Evolutionary conservation across 179 eudicot species (phyloP).

Genomic region (Beta macrorhiza): DNA sequence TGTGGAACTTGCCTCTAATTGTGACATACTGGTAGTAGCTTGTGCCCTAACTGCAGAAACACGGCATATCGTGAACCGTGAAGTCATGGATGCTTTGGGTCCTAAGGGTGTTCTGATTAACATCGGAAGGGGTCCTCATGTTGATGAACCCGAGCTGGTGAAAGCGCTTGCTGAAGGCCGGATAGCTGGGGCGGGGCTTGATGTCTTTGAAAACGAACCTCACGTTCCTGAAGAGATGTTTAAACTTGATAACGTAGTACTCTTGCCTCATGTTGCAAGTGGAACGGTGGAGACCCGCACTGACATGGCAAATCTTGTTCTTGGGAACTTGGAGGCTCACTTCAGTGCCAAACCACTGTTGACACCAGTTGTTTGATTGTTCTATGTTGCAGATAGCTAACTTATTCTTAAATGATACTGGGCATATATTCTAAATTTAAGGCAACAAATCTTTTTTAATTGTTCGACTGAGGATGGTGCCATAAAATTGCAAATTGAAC

Average conservation of each 20-base stretch:
- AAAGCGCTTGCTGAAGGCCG: slow-evolving; percentile 47
- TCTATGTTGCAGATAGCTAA: background rate
- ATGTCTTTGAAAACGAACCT: slow-evolving; percentile 51
- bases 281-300: slow-evolving; percentile 44
- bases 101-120: slow-evolving; percentile 52
- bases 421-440: too few relatives aligned
- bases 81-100: slow-evolving; percentile 48
- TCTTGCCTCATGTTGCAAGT: slow-evolving; percentile 48
- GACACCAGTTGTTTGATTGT: slow-evolving; percentile 43
- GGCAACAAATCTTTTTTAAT: too few relatives aligned
- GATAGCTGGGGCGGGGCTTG: slow-evolving; percentile 53
- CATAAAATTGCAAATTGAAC: too few relatives aligned
- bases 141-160: slow-evolving; percentile 48
- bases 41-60: slow-evolving; percentile 47
- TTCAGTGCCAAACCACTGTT: slow-evolving; percentile 45
- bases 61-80: slow-evolving; percentile 46
- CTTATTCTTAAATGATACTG: too few relatives aligned
- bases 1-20: slow-evolving; percentile 44
- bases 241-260: slow-evolving; percentile 42
- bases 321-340: slow-evolving; percentile 53
- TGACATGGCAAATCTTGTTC: slow-evolving; percentile 49
- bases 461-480: too few relatives aligned
- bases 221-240: slow-evolving; percentile 49
- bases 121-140: slow-evolving; percentile 49
- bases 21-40: slow-evolving; percentile 42